A percentile compares a stretch with the other conserved stretches of the same genome.
Evolutionary conservation across 495 filamentous ascomycete genomes (phyloP).

Genomic region (Schizothecium vesticola): DNA sequence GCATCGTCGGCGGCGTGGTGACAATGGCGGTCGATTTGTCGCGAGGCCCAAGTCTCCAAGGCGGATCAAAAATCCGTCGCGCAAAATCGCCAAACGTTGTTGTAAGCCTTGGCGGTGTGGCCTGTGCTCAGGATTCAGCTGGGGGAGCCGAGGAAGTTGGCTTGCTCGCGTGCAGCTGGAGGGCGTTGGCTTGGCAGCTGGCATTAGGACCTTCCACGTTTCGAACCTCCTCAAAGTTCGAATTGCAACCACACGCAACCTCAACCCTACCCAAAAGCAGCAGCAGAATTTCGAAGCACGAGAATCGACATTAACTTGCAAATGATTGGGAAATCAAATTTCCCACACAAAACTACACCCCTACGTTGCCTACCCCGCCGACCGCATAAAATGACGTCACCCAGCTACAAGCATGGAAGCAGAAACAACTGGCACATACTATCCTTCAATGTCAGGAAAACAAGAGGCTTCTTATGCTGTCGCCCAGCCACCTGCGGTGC

Average conservation of each 20-base stretch:
- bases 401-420: no score
- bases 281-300: no score
- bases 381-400: neutral
- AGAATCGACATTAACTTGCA: no score
- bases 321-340: neutral
- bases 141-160: neutral
- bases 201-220: no score
- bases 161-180: neutral
- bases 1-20: slow-evolving; percentile 30
- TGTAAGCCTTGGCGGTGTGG: neutral
- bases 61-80: neutral
- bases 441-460: no score
- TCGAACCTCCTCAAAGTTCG: no score
- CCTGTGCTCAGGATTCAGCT: no score
- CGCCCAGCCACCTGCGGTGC: neutral
- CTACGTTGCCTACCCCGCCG: no score
- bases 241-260: no score
- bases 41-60: slow-evolving; percentile 4
- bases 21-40: slow-evolving; percentile 1
- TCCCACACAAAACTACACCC: neutral
- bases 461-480: no score
- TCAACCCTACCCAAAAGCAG: neutral
- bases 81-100: neutral
- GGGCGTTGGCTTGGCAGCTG: neutral
- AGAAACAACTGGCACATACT: no score